Percentiles rank a stretch among this genome's conserved stretches.
These are phyloP conservation scores for Clitopilus hobsonii DNA, from an alignment of 768 basidiomycete genomes.

Conservation along the genomic window DNA sequence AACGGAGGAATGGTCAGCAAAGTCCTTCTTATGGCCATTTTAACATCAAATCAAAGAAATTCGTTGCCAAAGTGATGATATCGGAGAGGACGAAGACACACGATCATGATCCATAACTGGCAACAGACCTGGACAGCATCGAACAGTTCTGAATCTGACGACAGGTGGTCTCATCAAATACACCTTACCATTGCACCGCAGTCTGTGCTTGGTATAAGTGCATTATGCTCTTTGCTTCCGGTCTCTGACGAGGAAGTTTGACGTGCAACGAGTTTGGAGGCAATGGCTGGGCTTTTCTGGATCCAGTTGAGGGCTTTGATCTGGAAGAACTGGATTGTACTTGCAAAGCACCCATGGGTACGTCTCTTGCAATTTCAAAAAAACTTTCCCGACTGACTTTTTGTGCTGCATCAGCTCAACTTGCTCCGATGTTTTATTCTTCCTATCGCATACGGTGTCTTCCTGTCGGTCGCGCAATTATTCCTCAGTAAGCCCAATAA, in stretches of 20 bases:
- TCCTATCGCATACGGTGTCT: slow-evolving; percentile 63
- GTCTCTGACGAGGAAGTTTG: neutral
- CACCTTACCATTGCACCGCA: neutral
- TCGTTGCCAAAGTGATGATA: neutral
- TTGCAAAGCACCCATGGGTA: slow-evolving; percentile 63
- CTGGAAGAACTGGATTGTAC: slow-evolving; percentile 74
- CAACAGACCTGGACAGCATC: neutral
- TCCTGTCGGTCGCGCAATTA: slow-evolving; percentile 59
- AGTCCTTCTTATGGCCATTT: neutral
- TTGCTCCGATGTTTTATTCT: slow-evolving; percentile 56
- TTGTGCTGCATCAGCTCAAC: slow-evolving; percentile 38
- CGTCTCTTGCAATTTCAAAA: no score
- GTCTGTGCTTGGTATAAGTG: neutral
- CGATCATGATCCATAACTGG: neutral
- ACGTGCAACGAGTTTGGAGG: neutral
- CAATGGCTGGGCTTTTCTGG: slow-evolving; percentile 43
- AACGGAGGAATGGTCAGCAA: neutral
- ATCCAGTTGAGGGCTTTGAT: slow-evolving; percentile 56
- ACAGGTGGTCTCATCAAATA: neutral
- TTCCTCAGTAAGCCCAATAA: slow-evolving; percentile 59
- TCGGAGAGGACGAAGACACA: neutral
- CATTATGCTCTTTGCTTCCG: neutral
- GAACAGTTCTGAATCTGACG: neutral
- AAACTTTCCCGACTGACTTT: neutral
- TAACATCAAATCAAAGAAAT: neutral